Evolutionary conservation across 495 filamentous ascomycete genomes (phyloP).

Genomic region (Penicillium atrosanguineum): DNA sequence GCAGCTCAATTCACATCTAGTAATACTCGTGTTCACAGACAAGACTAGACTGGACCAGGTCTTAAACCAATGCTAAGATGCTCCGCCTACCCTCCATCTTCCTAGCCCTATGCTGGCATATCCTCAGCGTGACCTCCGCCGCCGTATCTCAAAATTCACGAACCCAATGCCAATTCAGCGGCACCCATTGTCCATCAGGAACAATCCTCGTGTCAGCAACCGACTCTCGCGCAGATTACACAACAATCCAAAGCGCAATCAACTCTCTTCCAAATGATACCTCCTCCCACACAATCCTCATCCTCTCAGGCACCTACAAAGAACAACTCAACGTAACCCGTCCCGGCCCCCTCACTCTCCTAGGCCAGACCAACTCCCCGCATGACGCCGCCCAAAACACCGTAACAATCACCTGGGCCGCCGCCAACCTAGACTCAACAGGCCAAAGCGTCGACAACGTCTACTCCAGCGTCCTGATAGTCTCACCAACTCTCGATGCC

Average conservation of each 20-base stretch:
- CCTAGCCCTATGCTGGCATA: constrained; percentile 8
- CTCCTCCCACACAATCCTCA: constrained; percentile 50
- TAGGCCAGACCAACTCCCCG: constrained; percentile 48
- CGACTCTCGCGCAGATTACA: constrained; percentile 38
- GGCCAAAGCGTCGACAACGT: constrained; percentile 51
- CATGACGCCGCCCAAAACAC: constrained; percentile 39
- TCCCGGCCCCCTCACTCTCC: constrained; percentile 51
- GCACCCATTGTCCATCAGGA: constrained; percentile 43
- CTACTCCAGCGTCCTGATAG: constrained; percentile 52
- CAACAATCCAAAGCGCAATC: constrained; percentile 51
- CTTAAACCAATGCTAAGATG: neutral
- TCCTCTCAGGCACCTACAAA: constrained; percentile 53
- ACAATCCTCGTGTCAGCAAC: constrained; percentile 47
- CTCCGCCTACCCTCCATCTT: constrained; percentile 6
- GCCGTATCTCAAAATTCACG: constrained; percentile 1
- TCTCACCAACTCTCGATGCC: constrained; percentile 56
- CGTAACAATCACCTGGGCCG: constrained; percentile 50
- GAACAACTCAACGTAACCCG: constrained; percentile 63
- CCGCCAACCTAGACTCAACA: constrained; percentile 44
- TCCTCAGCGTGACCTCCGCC: neutral
- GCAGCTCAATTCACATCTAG: neutral
- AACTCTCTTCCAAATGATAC: constrained; percentile 52
- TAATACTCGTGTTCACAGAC: neutral
- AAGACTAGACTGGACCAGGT: neutral
- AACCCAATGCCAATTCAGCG: constrained; percentile 15